Evolutionary conservation across 306 rosid genomes (phyloP), one percentile per base, ranked within the genome.

Genomic region (Quercus parvula): DNA sequence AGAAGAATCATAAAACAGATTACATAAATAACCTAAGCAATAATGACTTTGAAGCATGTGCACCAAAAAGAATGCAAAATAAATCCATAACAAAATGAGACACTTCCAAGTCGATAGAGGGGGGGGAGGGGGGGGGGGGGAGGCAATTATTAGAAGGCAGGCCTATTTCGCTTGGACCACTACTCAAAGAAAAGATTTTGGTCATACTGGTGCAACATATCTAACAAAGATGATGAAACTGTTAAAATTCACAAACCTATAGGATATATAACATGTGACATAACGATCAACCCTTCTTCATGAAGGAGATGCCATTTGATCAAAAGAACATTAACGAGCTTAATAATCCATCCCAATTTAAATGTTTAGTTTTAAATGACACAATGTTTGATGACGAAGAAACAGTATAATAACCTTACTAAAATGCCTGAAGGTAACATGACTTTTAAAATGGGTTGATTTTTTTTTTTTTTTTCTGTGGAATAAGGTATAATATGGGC

Each of bases 1-100:
- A 58, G 70, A 85, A 78, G 70, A 52, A 84, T 75, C 62, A 78
- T 58, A 78, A 55, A 66, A 72, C 44, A 73, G 70, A 49, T 49
- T 49, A 27, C 11, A 75, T 63, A 79, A 68, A 54, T 28, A 31
- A 67, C 27, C 17, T 27, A 66, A 17, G 9, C 33, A 66, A 30
- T 66, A 17, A 33, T 2, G 14, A 31, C 46, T 28, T 64, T 6
- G 41, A 64, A 67, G 72, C 24, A 67, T 19, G 20, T 67, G 71
- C 4, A 9, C 13, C 41, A 62, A 28, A 22, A 46, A 71, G 30
- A 58, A 54, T 56, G 8, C 7, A 25, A 51, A 6, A 61, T 31
- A 31, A 41, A 67, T 67, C 6, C 49, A 33, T 66, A 31, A 31
- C 44, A 5, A 66, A 18, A 22, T 10, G 51, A 66, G 3, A 33